These are phyloP conservation scores for Aspergillus sparsus DNA, from an alignment of 495 filamentous ascomycete genomes.

Conservation along the genomic window DNA sequence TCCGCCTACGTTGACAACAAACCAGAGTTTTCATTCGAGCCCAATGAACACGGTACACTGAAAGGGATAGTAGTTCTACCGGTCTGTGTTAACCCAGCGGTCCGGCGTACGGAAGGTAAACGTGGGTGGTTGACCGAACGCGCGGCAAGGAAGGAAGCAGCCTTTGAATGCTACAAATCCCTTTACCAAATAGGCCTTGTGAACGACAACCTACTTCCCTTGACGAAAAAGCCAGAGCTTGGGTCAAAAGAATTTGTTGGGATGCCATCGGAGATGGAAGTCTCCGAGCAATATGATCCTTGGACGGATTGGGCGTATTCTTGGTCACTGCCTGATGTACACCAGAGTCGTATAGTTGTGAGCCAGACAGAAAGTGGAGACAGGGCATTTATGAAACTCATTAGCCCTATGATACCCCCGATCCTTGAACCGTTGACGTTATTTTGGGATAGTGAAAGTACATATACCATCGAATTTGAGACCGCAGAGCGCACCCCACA, in stretches of 20 bases:
- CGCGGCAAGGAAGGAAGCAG: conserved; percentile 77
- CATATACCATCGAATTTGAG: conserved; percentile 42
- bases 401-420: conserved; percentile 47
- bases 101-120: conserved; percentile 58
- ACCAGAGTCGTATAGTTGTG: conserved; percentile 36
- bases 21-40: conserved; percentile 50
- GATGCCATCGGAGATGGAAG: conserved; percentile 43
- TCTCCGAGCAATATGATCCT: conserved; percentile 61
- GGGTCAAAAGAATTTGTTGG: conserved; percentile 9
- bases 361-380: conserved; percentile 29
- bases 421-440: conserved; percentile 45
- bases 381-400: conserved; percentile 44
- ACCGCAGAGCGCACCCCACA: conserved; percentile 22
- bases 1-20: conserved; percentile 55
- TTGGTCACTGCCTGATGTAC: conserved; percentile 47
- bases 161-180: conserved; percentile 75
- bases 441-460: conserved; percentile 50
- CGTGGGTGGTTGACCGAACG: conserved; percentile 68
- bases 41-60: conserved; percentile 19
- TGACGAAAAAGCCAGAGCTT: conserved; percentile 32
- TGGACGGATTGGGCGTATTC: conserved; percentile 62
- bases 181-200: conserved; percentile 71
- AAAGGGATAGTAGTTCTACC: conserved; percentile 64
- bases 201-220: conserved; percentile 77
- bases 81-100: conserved; percentile 60